Evolutionary conservation across 129 eudicot genomes (phyloP), one percentile per base, ranked within the genome.

Genomic region (Ambrosia trifida): DNA sequence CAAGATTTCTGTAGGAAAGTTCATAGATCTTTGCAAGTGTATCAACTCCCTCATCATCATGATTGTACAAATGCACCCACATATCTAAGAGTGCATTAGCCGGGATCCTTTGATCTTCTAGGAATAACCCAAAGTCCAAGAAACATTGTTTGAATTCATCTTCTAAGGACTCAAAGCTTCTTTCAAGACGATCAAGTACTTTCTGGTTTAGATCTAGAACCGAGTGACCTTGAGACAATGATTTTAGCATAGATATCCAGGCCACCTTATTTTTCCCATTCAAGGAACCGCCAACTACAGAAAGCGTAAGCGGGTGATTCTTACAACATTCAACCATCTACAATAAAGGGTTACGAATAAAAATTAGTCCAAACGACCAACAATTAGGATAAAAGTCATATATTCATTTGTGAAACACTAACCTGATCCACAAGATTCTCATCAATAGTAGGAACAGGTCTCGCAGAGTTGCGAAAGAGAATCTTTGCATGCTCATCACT

Each of bases 41-140:
- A 45, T 72, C 60, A 47, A 11, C 2, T 11, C 78, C 84, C 53
- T 53, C 76, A 3, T 72, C 76, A 32, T 76, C 87, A 35, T 79
- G 69, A 24, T 63, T 38, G 54, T 83, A 79, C 45, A 76, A 49
- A 67, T 79, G 84, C 46, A 47, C 84, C 87, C 87, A 83, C n/a
- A n/a, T n/a, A n/a, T n/a, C n/a, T n/a, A n/a, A n/a, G n/a, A n/a
- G n/a, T n/a, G n/a, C n/a, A n/a, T 82, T 67, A 54, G 79, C 74
- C 4, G 84, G 79, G 9, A 83, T 83, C 49, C 51, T 76, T 76
- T 79, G 79, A 76, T 80, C 87, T 49, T 79, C 82, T 20, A 76
- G 87, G 59, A 79, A 83, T 38, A 70, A 61, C 18, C 82, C 84
- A 8, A 83, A 66, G 76, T 83, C 87, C 79, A 83, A 51, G 65